These are phyloP conservation scores for Cordyceps javanica DNA, from an alignment of 2,329 filamentous ascomycete genomes.

Conservation along the genomic window DNA sequence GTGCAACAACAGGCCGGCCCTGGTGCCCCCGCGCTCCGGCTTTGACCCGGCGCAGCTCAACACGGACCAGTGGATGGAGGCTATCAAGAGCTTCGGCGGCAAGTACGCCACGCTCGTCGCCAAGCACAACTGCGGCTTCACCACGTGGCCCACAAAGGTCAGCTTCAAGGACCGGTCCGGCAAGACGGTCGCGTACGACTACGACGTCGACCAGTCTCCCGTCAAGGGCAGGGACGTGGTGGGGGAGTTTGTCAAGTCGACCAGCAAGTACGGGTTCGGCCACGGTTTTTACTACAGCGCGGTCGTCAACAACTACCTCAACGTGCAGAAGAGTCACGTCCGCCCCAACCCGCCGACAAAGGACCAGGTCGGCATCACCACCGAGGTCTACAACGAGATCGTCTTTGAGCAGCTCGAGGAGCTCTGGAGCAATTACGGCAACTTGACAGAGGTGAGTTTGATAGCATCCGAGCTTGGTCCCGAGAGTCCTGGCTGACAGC, in stretches of 20 bases:
- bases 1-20: conserved; percentile 21
- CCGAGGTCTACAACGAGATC: conserved; percentile 20
- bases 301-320: conserved; percentile 26
- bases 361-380: conserved; percentile 19
- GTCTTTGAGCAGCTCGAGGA: conserved; percentile 21
- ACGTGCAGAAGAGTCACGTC: conserved; percentile 20
- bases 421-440: conserved; percentile 20
- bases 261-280: conserved; percentile 20
- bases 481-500: not conserved
- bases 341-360: conserved; percentile 13
- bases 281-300: conserved; percentile 26
- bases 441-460: conserved; percentile 19
- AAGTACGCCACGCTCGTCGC: conserved; percentile 25
- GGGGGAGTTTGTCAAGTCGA: conserved; percentile 20
- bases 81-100: conserved; percentile 20
- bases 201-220: conserved; percentile 23
- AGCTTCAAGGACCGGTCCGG: conserved; percentile 20
- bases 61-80: conserved; percentile 25
- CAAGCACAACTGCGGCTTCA: conserved; percentile 27
- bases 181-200: conserved; percentile 21
- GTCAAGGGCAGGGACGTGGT: conserved; percentile 21
- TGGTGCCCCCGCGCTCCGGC: conserved; percentile 18
- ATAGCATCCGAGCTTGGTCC: not conserved
- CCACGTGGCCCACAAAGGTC: conserved; percentile 23
- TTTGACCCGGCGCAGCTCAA: conserved; percentile 20